These are phyloP conservation scores for Suillus placidus DNA, from an alignment of 768 basidiomycete species.

Conservation along the genomic window DNA sequence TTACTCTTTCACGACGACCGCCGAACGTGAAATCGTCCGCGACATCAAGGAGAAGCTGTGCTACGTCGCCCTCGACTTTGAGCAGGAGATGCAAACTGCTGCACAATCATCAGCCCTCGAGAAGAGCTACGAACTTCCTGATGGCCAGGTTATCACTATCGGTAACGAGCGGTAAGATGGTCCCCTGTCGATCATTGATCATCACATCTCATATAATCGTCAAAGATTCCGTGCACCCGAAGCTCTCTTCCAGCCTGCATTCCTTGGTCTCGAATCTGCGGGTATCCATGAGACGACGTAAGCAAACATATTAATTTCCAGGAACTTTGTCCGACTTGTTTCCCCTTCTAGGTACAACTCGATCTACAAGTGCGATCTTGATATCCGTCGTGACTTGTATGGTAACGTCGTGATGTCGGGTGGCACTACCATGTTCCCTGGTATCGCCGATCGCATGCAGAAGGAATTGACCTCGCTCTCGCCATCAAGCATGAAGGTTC, in stretches of 20 bases:
- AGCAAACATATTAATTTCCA: conserved; percentile 10
- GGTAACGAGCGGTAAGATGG: conserved; percentile 59
- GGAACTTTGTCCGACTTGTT: not conserved
- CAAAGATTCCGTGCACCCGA: conserved; percentile 57
- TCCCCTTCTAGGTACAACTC: conserved; percentile 51
- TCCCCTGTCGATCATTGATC: not conserved
- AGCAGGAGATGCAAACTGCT: conserved; percentile 90
- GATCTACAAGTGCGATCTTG: conserved; percentile 69
- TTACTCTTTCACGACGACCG: conserved; percentile 92
- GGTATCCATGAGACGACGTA: conserved; percentile 80
- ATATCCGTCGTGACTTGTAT: conserved; percentile 45
- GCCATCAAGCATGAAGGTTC: conserved; percentile 85
- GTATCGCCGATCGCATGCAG: conserved; percentile 95
- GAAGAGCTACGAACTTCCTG: conserved; percentile 92
- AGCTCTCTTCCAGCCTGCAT: conserved; percentile 60
- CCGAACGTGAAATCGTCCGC: conserved; percentile 91
- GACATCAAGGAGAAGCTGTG: conserved; percentile 96
- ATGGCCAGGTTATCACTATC: conserved; percentile 92
- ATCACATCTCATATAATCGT: conserved; percentile 5
- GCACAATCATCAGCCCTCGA: conserved; percentile 87
- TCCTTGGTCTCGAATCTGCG: conserved; percentile 72
- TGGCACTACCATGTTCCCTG: conserved; percentile 95
- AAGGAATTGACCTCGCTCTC: conserved; percentile 83
- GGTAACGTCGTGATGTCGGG: conserved; percentile 58
- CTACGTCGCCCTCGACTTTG: conserved; percentile 93